Evolutionary conservation across 192 early-diverging fungal genomes (phyloP), one percentile per base, ranked within the genome.

Genomic region (Gonapodya prolifera): DNA sequence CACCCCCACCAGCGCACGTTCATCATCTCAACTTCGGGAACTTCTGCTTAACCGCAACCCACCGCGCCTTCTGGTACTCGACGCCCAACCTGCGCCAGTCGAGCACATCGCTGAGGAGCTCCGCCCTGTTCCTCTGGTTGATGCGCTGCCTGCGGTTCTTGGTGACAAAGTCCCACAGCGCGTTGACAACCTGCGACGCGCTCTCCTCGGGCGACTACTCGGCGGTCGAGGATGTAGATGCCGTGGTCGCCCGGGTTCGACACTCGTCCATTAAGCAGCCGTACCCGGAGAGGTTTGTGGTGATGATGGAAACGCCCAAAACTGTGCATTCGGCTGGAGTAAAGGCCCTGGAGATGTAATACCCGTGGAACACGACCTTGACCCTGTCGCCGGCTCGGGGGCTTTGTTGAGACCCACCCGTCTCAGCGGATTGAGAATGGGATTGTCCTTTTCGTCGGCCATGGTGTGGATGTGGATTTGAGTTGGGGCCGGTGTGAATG

Each of bases 391-490:
- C n/a, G n/a, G n/a, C n/a, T n/a, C 83, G 73, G 92, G 88, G 79
- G 90, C 85, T 87, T 99, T 99, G 85, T 95, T 95, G 36, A 99
- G 83, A 23, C 89, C 87, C 34, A 93, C 85, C 2, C 89, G 84
- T 61, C 95, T 94, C 45, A 97, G 83, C 75, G 93, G 90, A 45
- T 70, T 87, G 78, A 99, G 80, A 31, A 99, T 93, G 0, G 96
- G 94, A 84, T 97, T 94, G 35, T 89, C 87, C 78, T 78, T 82
- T 80, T 96, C 94, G 80, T 91, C 91, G 30, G 87, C 90, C 89
- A 99, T 92, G 85, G 97, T 99, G 82, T 99, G 97, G 17, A 95
- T 99, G n/a, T n/a, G n/a, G n/a, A n/a, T n/a, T n/a, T n/a, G n/a
- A n/a, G n/a, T n/a, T n/a, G n/a, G n/a, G n/a, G n/a, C n/a, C n/a